Evolutionary conservation across 1,139 yeast species (phyloP).

Genomic region (Magnusiomyces sp.): DNA sequence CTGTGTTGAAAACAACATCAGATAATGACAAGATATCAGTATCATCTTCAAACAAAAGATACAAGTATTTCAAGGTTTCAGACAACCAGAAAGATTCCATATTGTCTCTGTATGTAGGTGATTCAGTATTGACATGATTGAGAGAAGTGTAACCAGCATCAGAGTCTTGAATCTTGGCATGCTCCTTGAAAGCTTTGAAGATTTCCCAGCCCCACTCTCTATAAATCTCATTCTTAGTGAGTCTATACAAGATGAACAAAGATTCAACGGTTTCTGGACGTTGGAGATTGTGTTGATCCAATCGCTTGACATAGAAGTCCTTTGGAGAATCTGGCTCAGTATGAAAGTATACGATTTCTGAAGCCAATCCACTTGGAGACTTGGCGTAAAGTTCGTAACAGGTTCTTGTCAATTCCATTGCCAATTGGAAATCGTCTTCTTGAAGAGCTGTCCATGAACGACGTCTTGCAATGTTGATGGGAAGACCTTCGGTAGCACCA

Average conservation of each 20-base stretch:
- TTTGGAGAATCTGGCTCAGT: slow-evolving; percentile 27
- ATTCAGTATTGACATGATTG: slow-evolving; percentile 48
- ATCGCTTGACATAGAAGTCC: slow-evolving; percentile 62
- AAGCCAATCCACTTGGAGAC: slow-evolving; percentile 68
- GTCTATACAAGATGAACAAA: slow-evolving; percentile 66
- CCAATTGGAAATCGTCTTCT: slow-evolving; percentile 57
- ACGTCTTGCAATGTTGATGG: slow-evolving; percentile 44
- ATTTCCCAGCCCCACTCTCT: slow-evolving; percentile 90
- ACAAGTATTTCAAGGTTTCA: slow-evolving; percentile 83
- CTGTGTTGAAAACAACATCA: slow-evolving; percentile 70
- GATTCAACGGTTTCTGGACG: slow-evolving; percentile 95
- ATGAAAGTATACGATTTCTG: slow-evolving; percentile 83
- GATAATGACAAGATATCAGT: slow-evolving; percentile 69
- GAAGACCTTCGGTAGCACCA: slow-evolving; percentile 76
- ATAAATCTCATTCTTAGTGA: slow-evolving; percentile 74
- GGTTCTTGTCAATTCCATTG: slow-evolving; percentile 66
- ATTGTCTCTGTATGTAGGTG: slow-evolving; percentile 55
- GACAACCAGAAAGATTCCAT: slow-evolving; percentile 94
- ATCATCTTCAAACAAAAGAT: slow-evolving; percentile 67
- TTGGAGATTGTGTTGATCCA: slow-evolving; percentile 76
- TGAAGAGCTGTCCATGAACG: slow-evolving; percentile 39
- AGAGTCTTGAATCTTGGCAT: slow-evolving; percentile 42
- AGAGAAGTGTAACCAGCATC: slow-evolving; percentile 63
- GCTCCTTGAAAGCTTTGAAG: slow-evolving; percentile 57
- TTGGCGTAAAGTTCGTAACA: slow-evolving; percentile 80